Conservation (phyloP, 2,329 filamentous ascomycete genomes). For the Coniochaeta sp. region DNA sequence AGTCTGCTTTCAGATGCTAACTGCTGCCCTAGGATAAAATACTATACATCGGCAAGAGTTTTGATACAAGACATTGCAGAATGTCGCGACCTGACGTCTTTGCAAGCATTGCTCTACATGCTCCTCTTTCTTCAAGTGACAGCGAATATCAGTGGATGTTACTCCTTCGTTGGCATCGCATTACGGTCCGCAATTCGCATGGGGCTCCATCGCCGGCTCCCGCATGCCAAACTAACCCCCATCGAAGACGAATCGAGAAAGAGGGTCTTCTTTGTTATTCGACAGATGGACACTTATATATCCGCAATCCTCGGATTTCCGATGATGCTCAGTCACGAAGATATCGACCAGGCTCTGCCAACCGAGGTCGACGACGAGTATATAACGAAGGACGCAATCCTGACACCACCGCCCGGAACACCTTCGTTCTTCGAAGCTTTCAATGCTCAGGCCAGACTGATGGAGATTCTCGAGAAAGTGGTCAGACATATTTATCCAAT, state of each 20-base stretch:
- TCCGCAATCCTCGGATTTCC: slow-evolving; percentile 61
- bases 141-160: slow-evolving; percentile 71
- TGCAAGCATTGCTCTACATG: slow-evolving; percentile 73
- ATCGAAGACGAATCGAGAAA: slow-evolving; percentile 58
- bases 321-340: slow-evolving; percentile 53
- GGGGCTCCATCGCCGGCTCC: slow-evolving; percentile 67
- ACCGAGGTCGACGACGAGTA: slow-evolving; percentile 60
- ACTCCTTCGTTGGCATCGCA: slow-evolving; percentile 72
- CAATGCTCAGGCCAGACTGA: slow-evolving; percentile 57
- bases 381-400: slow-evolving; percentile 51
- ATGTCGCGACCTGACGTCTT: slow-evolving; percentile 64
- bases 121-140: slow-evolving; percentile 75
- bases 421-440: slow-evolving; percentile 56
- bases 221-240: slow-evolving; percentile 52
- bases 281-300: slow-evolving; percentile 65
- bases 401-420: slow-evolving; percentile 45
- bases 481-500: slow-evolving; percentile 60
- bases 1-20: neutral
- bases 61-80: slow-evolving; percentile 59
- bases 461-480: slow-evolving; percentile 57
- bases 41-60: slow-evolving; percentile 60
- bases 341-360: slow-evolving; percentile 60
- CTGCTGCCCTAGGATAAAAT: slow-evolving; percentile 54
- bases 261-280: slow-evolving; percentile 59
- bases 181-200: slow-evolving; percentile 68